Evolutionary conservation across 306 rosid genomes (phyloP), one percentile per base, ranked within the genome.

Genomic region (Pterocarpus santalinus): DNA sequence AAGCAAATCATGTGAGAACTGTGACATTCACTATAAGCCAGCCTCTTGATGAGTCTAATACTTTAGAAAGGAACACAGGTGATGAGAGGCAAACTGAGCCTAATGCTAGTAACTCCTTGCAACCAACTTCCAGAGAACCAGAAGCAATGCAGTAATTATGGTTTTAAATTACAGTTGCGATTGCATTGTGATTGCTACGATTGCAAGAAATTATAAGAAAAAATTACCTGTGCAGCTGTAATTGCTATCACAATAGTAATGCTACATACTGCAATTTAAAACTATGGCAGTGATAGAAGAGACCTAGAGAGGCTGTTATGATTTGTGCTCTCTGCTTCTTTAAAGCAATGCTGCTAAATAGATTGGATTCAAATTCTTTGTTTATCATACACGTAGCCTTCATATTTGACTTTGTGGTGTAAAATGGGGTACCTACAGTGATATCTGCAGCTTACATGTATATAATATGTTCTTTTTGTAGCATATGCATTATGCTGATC

Each of bases 1-100:
- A 84, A 30, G 49, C 86, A 75, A 90, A 88, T 78, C 93, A 88
- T 83, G 85, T 72, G 65, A 88, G 88, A 65, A 85, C 90, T 17
- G 83, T 89, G 7, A 84, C 87, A 13, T 84, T 91, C 51, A 84
- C 86, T 69, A 78, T 83, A 1, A 79, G 69, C 72, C 92, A 80
- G 2, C 87, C 94, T 35, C 73, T 83, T 52, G 85, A 89, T 13
- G 94, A 86, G 33, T 80, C 91, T 43, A 90, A 81, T 75, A 17
- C 75, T 91, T 82, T 90, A 62, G 84, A 76, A 32, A 79, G 78
- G 55, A 84, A 61, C 82, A 52, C 35, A n/a, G 78, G 66, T 64
- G 75, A 55, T 76, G 86, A 90, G 80, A 66, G 73, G 14, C 80
- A 35, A 64, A 78, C 38, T 75, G 83, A 84, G 30, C 56, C 83